These are phyloP conservation scores for Talaromyces sp. DNA, from an alignment of 2,329 filamentous ascomycete species.

Conservation along the genomic window DNA sequence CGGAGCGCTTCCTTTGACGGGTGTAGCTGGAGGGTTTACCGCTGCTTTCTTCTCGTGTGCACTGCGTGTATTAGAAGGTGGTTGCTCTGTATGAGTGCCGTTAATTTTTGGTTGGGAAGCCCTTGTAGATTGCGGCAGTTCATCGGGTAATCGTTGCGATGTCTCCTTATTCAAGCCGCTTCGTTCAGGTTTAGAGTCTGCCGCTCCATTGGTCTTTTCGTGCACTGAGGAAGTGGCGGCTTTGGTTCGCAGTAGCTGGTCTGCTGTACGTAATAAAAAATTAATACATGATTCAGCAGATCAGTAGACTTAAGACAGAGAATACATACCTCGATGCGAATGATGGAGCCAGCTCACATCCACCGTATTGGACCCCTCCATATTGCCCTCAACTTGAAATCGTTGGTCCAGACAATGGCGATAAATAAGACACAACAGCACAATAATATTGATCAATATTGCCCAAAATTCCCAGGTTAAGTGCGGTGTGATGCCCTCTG, in stretches of 20 bases:
- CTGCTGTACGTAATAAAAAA: not conserved
- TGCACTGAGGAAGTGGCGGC: conserved; percentile 32
- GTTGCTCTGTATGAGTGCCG: not conserved
- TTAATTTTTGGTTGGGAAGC: not conserved
- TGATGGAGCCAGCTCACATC: conserved; percentile 92
- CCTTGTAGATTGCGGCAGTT: conserved; percentile 7
- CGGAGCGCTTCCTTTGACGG: conserved; percentile 31
- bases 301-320: not conserved
- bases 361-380: conserved; percentile 78
- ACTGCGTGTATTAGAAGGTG: not conserved
- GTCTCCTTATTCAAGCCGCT: conserved; percentile 18
- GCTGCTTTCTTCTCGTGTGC: conserved; percentile 20
- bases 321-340: conserved; percentile 68
- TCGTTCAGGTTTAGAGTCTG: conserved; percentile 23
- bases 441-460: not conserved
- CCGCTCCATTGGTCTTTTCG: conserved; percentile 27
- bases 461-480: not conserved
- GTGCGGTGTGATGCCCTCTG: not conserved
- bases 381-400: conserved; percentile 35
- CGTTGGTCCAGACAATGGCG: not conserved
- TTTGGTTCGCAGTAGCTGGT: conserved; percentile 24
- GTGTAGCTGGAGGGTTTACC: conserved; percentile 25
- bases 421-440: not conserved
- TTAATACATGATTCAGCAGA: not conserved
- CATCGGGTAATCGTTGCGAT: conserved; percentile 18